Conservation (phyloP, 305 asterid species). For the Euphrasia arctica region DNA sequence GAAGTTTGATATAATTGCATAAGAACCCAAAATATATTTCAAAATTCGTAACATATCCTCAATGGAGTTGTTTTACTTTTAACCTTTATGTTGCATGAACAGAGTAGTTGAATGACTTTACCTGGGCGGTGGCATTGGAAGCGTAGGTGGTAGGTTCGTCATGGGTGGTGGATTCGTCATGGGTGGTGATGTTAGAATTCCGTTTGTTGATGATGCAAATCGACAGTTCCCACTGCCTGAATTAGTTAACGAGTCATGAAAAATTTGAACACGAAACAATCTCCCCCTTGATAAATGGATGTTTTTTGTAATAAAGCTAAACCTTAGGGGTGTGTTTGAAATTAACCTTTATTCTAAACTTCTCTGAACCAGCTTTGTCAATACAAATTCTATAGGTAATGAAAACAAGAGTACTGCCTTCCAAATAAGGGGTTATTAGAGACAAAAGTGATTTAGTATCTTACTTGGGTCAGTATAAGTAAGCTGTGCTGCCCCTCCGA, state of each 20-base stretch:
- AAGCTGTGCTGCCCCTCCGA: slow-evolving; percentile 60
- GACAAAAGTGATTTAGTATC: slow-evolving; percentile 22
- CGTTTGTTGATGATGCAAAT: slow-evolving; percentile 42
- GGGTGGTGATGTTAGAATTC: slow-evolving; percentile 12
- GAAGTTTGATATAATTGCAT: background rate
- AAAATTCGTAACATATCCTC: background rate
- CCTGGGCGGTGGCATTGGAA: slow-evolving; percentile 77
- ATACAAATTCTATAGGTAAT: background rate
- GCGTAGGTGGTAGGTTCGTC: slow-evolving; percentile 35
- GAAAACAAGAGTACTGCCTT: too few species aligned
- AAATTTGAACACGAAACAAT: background rate
- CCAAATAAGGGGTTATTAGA: too few species aligned
- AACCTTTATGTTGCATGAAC: slow-evolving; percentile 3
- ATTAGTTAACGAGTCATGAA: slow-evolving; percentile 16
- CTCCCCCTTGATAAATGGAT: background rate
- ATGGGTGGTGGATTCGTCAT: slow-evolving; percentile 30
- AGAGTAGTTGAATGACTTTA: slow-evolving; percentile 26
- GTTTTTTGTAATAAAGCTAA: too few species aligned
- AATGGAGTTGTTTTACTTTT: too few species aligned
- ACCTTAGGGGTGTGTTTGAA: too few species aligned
- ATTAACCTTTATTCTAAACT: too few species aligned
- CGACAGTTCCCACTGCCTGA: slow-evolving; percentile 83
- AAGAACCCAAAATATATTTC: background rate
- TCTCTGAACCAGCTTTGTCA: too few species aligned
- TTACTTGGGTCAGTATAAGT: slow-evolving; percentile 58